Base-by-base conservation (phyloP, 1,139 yeast genomes). In the Taphrina sp. region DNA sequence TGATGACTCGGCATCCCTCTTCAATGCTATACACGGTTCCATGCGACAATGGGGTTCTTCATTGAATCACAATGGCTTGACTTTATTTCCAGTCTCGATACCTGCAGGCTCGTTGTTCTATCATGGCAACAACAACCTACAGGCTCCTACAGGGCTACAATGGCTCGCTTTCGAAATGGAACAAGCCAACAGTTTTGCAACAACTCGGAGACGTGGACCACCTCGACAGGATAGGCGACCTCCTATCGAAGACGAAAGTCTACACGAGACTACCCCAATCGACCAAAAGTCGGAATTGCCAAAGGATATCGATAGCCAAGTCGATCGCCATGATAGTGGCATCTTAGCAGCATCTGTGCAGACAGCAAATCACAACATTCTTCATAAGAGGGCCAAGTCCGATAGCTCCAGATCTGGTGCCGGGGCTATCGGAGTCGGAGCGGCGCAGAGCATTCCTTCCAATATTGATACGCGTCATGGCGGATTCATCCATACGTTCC, bases 121-220 rank as follows among this genome's bases (percentile, higher is more conserved):
- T 34, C 38, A 34, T 14, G 38, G 38, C 19, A 34, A 10, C 2
- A 14, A n/a, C 10, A 14, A 34, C 10, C 1, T 10, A 10, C 10
- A 34, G 2, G 10, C 10, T 14, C 19, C 19, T 2, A 14, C 10
- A n/a, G 17, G 38, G 12, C 14, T 2, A 14, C 16, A 34, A 17
- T 34, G 38, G 38, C 19, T 34, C 16, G 38, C 16, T 10, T 34
- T 34, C 19, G 38, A 34, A 17, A n/a, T 17, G 38, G 38, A 34
- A 17, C 38, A 34, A 14, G 38, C 38, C 8, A 34, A 14, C 10
- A 14, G 10, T 12, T 34, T 34, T 34, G 38, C 38, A 2, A 10
- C 38, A 10, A 10, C 19, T 10, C 10, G 38, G 38, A 10, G 16
- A 2, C 38, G 17, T 12, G 3, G 38, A 12, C 19, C 19, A 10